These are phyloP conservation scores for Rostrohypoxylon terebratum DNA, from an alignment of 495 filamentous ascomycete species.

Conservation along the genomic window DNA sequence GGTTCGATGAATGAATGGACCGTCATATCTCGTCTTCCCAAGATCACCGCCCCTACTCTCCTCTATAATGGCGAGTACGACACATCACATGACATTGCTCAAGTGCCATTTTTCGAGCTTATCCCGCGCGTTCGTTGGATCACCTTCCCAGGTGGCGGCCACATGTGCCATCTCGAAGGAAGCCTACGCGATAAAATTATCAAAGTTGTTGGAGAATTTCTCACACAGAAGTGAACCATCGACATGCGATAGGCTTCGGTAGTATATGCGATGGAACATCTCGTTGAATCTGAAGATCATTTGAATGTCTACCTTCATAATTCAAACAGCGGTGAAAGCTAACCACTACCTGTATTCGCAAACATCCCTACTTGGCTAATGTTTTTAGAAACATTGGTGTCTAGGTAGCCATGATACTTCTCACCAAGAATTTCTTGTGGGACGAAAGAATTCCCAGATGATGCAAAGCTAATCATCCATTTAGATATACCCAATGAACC, in stretches of 20 bases:
- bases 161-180: conserved; percentile 60
- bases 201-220: conserved; percentile 48
- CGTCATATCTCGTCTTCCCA: conserved; percentile 45
- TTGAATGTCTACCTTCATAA: no score
- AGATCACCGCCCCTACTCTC: conserved; percentile 56
- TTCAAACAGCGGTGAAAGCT: no score
- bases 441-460: not conserved
- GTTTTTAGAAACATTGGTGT: no score
- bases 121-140: conserved; percentile 63
- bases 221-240: conserved; percentile 30
- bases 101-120: conserved; percentile 57
- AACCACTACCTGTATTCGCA: no score
- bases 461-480: not conserved
- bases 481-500: not conserved
- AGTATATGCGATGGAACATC: not conserved
- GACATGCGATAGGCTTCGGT: conserved; percentile 2
- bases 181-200: conserved; percentile 47
- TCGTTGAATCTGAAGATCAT: no score
- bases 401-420: no score
- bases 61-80: conserved; percentile 64
- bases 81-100: conserved; percentile 56
- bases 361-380: no score
- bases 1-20: conserved; percentile 57
- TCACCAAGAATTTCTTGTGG: no score
- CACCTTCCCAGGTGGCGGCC: conserved; percentile 55